Conservation (phyloP, 495 filamentous ascomycete species). For the Polyplosphaeria fusca region DNA sequence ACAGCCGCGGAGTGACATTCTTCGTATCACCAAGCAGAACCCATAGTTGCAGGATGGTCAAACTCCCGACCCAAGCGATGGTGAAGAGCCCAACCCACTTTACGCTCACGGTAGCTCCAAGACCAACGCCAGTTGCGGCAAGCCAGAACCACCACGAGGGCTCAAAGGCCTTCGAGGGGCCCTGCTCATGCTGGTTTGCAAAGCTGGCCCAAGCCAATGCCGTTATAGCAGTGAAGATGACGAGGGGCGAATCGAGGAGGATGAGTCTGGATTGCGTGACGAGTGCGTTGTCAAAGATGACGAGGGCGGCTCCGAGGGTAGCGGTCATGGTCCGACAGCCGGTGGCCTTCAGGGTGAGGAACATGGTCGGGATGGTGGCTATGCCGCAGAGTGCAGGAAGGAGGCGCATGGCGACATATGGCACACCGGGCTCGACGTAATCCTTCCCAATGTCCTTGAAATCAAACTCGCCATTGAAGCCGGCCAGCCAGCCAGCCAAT, state of each 20-base stretch:
- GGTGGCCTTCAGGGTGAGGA: constrained; percentile 85
- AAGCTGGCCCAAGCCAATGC: constrained; percentile 88
- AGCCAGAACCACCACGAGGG: constrained; percentile 99
- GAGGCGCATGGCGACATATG: constrained; percentile 96
- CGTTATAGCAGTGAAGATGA: constrained; percentile 91
- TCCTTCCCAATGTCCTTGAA: constrained; percentile 99
- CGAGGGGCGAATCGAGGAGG: constrained; percentile 88
- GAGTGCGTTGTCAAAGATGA: constrained; percentile 95
- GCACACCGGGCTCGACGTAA: constrained; percentile 89
- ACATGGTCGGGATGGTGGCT: constrained; percentile 83
- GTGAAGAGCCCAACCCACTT: constrained; percentile 99
- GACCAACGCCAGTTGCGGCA: constrained; percentile 73
- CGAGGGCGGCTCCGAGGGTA: constrained; percentile 72
- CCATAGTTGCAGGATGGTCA: constrained; percentile 92
- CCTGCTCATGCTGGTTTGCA: constrained; percentile 93
- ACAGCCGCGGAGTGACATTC: constrained; percentile 78
- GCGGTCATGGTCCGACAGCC: constrained; percentile 85
- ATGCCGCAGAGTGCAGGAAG: constrained; percentile 87
- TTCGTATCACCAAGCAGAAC: constrained; percentile 83
- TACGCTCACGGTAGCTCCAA: constrained; percentile 90
- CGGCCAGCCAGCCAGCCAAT: constrained; percentile 89
- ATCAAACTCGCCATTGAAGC: constrained; percentile 92
- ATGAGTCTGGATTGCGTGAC: constrained; percentile 93
- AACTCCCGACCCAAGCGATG: constrained; percentile 92
- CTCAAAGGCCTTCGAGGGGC: constrained; percentile 78